A percentile compares a stretch with the other conserved stretches of the same genome.
Conservation (phyloP, 345 rosid genomes). For the sweet orange (Citrus sinensis) region DNA sequence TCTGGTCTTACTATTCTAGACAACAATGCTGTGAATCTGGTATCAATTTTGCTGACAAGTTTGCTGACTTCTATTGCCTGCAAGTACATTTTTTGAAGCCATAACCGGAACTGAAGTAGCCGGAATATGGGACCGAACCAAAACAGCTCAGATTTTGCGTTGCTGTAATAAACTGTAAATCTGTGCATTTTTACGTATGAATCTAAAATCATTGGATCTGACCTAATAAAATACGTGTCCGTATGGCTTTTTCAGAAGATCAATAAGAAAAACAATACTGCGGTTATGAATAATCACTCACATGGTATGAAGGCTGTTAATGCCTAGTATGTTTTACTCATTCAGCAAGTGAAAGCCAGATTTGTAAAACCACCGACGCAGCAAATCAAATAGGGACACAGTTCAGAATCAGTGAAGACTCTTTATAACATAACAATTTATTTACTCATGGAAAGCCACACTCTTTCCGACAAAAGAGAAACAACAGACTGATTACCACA, state of each 20-base stretch:
- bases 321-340: too few species aligned
- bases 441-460: neutral
- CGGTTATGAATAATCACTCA: neutral
- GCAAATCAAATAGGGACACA: neutral
- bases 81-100: conserved; percentile 59
- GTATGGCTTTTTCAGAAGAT: neutral
- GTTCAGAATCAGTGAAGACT: neutral
- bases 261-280: neutral
- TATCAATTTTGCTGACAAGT: conserved; percentile 61
- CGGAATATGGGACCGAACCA: neutral
- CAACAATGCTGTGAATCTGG: conserved; percentile 89
- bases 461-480: neutral
- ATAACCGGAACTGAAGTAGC: neutral
- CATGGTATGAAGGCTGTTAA: neutral
- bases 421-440: neutral
- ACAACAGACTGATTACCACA: neutral
- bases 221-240: neutral
- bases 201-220: neutral
- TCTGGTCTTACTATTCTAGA: conserved; percentile 80
- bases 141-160: neutral
- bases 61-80: conserved; percentile 60
- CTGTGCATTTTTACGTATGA: neutral
- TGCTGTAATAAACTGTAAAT: neutral
- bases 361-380: neutral
- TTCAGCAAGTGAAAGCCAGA: neutral